Conservation (phyloP, 371 early-diverging fungal genomes). For the Scutellospora calospora region DNA sequence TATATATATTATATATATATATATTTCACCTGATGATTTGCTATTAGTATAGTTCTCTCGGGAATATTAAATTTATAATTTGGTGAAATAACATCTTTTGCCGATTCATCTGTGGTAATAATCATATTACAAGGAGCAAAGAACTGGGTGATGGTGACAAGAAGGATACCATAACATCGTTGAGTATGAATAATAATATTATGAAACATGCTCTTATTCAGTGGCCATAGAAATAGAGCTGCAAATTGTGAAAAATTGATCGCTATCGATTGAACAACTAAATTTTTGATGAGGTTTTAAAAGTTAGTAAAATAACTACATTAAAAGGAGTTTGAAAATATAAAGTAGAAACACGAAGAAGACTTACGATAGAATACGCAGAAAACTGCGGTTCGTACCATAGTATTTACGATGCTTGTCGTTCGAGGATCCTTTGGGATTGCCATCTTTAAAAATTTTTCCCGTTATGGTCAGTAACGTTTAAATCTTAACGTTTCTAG, state of each 20-base stretch:
- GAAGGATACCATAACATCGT: slow-evolving; percentile 67
- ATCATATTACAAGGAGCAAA: slow-evolving; percentile 72
- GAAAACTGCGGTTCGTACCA: slow-evolving; percentile 31
- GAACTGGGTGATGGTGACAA: slow-evolving; percentile 67
- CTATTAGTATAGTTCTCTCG: slow-evolving; percentile 63
- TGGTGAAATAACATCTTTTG: slow-evolving; percentile 45
- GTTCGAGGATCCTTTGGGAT: background rate
- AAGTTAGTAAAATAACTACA: background rate
- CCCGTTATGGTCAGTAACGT: too few relatives aligned
- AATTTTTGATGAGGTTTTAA: background rate
- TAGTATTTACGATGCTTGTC: background rate
- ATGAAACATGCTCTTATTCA: slow-evolving; percentile 54
- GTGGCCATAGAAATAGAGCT: slow-evolving; percentile 50
- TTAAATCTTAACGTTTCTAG: too few relatives aligned
- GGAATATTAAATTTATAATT: slow-evolving; percentile 51
- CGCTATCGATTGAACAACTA: slow-evolving; percentile 32
- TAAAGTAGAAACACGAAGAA: background rate
- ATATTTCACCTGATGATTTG: slow-evolving; percentile 78
- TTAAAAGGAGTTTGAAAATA: background rate
- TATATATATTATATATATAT: background rate
- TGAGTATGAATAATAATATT: slow-evolving; percentile 63
- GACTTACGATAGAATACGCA: slow-evolving; percentile 32
- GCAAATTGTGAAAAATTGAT: slow-evolving; percentile 49
- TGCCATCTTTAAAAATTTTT: background rate
- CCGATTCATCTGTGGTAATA: slow-evolving; percentile 62